phyloP scores from a whole-genome alignment of 371 early-diverging fungal genomes.

The Entomophthora muscae region DNA sequence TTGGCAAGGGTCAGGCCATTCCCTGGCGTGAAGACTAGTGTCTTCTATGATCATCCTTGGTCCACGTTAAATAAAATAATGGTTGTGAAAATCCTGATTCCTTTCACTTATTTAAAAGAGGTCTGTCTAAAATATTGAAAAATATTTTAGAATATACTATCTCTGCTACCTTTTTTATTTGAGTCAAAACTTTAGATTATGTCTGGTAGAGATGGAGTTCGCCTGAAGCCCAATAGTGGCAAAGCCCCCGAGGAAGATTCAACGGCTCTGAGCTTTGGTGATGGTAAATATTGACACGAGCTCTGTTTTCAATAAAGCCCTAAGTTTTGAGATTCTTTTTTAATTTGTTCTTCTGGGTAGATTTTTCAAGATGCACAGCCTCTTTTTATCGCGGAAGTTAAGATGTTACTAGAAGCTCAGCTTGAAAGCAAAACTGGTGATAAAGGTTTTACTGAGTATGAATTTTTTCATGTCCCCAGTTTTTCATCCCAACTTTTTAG shows the following conservation, averaged over 20 bases:
- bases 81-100: background rate
- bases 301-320: background rate
- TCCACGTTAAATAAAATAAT: background rate
- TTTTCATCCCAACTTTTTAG: background rate
- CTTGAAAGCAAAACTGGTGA: background rate
- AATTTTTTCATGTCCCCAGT: background rate
- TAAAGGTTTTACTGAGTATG: conserved; percentile 1
- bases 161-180: background rate
- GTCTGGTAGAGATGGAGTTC: background rate
- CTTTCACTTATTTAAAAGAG: background rate
- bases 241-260: background rate
- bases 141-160: background rate
- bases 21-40: too few species aligned
- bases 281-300: background rate
- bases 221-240: background rate
- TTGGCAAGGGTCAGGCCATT: too few species aligned
- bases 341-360: background rate
- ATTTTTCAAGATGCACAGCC: conserved; percentile 2
- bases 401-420: background rate
- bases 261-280: background rate
- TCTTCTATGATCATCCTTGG: too few species aligned
- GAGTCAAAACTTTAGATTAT: background rate
- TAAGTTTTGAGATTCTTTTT: background rate
- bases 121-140: background rate
- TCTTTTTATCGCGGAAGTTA: conserved; percentile 1